phyloP scores from a whole-genome alignment of 164 flowering plant species.

The Aristolochia californica region DNA sequence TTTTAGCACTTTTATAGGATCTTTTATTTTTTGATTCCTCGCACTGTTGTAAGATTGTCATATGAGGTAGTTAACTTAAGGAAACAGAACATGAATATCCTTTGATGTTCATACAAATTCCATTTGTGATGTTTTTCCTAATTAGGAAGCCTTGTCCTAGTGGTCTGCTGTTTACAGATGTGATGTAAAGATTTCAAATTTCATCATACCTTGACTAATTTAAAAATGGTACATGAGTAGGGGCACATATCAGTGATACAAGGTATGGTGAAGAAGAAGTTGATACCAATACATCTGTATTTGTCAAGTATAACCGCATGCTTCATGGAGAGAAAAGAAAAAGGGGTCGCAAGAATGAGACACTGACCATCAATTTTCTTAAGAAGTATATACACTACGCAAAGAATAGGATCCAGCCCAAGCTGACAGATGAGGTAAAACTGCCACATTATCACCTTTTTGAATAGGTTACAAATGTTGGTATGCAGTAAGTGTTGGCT shows the following conservation, averaged over 20 bases:
- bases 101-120: too few species aligned
- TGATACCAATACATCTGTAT: slow-evolving; percentile 56
- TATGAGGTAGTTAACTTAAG: too few species aligned
- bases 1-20: too few species aligned
- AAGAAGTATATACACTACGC: slow-evolving; percentile 97
- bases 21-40: too few species aligned
- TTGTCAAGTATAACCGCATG: slow-evolving; percentile 80
- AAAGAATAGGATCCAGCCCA: slow-evolving; percentile 84
- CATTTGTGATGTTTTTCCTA: too few species aligned
- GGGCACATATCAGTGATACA: slow-evolving; percentile 33
- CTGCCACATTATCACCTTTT: slow-evolving; percentile 2
- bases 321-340: slow-evolving; percentile 72
- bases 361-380: slow-evolving; percentile 84
- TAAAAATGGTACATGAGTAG: slow-evolving; percentile 25
- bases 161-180: too few species aligned
- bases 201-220: slow-evolving; percentile 2
- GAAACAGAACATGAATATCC: too few species aligned
- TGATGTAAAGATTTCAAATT: too few species aligned
- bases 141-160: too few species aligned
- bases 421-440: slow-evolving; percentile 86
- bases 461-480: too few species aligned
- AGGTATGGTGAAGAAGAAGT: slow-evolving; percentile 61
- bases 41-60: too few species aligned
- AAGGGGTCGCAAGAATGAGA: slow-evolving; percentile 55
- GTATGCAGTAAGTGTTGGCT: too few species aligned